Evolutionary conservation across 768 basidiomycete genomes (phyloP), one percentile per base, ranked within the genome.

Genomic region (Mycena maculata): DNA sequence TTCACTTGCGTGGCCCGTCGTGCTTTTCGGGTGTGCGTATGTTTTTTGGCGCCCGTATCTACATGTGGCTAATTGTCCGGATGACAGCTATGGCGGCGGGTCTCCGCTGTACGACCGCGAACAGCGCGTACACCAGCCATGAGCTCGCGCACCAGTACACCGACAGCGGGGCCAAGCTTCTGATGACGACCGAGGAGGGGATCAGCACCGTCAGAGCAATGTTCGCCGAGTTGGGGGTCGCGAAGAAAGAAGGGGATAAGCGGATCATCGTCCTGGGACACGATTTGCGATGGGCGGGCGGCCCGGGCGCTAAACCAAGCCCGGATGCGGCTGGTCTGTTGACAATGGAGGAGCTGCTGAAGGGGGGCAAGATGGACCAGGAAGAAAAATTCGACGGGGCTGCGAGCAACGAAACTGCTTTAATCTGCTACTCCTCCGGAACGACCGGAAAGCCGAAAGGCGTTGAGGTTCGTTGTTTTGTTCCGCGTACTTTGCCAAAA

Each of bases 371-470:
- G 15, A 28, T 77, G 50, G 53, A 54, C 11, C 41, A 54, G 45
- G 76, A 74, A 42, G 76, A 76, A 47, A 65, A 42, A 42, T 77
- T 77, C 42, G 73, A 76, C 30, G 75, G 73, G 15, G 36, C 65
- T 1, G 63, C 41, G 10, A 72, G 69, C 8, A 41, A 76, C 50
- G 76, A 77, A 59, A 75, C 75, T 1, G 70, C 69, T 6, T 71
- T 69, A 44, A 54, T 77, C 8, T 77, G 76, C 50, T 77, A 76
- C 62, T 75, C 72, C 41, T 73, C 71, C 13, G 90, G 90, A 12
- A 91, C 90, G 2, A 90, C 87, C 0, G 88, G 90, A 0, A 83
- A 83, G 50, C 85, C 90, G 1, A 91, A 91, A 74, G 67, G 68
- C 16, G 68, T 69, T 0, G 68, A 68, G 61, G 67, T 68, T 2